Evolutionary conservation across 805 yeast species (phyloP).

Genomic region (Zygosaccharomyces kombuchaensis): DNA sequence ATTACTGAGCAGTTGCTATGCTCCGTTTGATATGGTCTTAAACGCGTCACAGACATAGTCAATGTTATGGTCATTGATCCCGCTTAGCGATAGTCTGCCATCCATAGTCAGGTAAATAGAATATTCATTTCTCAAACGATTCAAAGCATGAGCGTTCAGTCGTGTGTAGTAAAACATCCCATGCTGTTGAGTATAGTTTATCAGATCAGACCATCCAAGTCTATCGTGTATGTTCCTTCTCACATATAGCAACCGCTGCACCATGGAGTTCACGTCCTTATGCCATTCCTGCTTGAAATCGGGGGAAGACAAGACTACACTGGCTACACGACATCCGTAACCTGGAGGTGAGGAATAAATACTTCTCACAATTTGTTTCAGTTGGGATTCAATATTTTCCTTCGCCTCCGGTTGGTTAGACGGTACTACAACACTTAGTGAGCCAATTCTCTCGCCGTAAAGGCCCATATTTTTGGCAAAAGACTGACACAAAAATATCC

Average conservation of each 20-base stretch:
- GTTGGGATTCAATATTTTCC: constrained; percentile 63
- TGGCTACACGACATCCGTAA: constrained; percentile 88
- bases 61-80: constrained; percentile 76
- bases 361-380: constrained; percentile 79
- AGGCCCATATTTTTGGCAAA: constrained; percentile 93
- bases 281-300: constrained; percentile 71
- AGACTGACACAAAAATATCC: constrained; percentile 72
- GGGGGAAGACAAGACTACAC: constrained; percentile 60
- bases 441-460: constrained; percentile 92
- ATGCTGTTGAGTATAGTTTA: constrained; percentile 57
- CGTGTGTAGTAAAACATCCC: constrained; percentile 98
- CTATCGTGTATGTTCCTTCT: constrained; percentile 59
- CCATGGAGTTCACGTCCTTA: constrained; percentile 71
- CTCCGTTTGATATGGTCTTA: constrained; percentile 5
- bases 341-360: constrained; percentile 92
- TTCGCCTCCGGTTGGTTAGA: constrained; percentile 50
- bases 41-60: constrained; percentile 41
- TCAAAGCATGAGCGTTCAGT: constrained; percentile 63
- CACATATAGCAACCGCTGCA: constrained; percentile 70
- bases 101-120: constrained; percentile 83
- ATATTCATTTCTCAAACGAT: constrained; percentile 61
- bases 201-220: constrained; percentile 79
- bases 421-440: constrained; percentile 55
- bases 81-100: constrained; percentile 90
- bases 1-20: background rate